A percentile compares a stretch with the other conserved stretches of the same genome.
phyloP scores from a whole-genome alignment of 164 flowering plant species.

The Magnolia kwangsiensis region DNA sequence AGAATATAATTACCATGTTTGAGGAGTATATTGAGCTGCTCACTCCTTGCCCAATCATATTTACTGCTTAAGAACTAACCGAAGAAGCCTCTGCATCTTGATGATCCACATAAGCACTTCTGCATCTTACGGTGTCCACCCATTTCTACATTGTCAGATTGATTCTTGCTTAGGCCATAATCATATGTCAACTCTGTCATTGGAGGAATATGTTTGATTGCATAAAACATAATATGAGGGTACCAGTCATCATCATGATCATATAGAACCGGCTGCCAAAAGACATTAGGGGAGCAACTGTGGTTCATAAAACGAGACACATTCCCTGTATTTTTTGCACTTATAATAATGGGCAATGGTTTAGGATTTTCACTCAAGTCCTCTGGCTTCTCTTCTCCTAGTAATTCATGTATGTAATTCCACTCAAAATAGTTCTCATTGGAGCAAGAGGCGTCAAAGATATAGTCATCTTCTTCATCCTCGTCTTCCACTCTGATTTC shows the following conservation, averaged over 20 bases:
- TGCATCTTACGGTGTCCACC: conserved; percentile 23
- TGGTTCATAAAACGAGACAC: conserved; percentile 81
- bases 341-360: conserved; percentile 36
- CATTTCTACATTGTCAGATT: background rate
- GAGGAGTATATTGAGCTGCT: background rate
- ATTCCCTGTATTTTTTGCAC: conserved; percentile 58
- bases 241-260: conserved; percentile 30
- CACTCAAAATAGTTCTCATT: conserved; percentile 20
- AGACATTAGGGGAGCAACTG: conserved; percentile 68
- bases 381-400: conserved; percentile 22
- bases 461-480: conserved; percentile 34
- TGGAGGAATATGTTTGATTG: conserved; percentile 64
- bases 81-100: conserved; percentile 46
- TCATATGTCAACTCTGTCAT: conserved; percentile 68
- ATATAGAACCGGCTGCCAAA: conserved; percentile 61
- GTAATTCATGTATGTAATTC: conserved; percentile 29
- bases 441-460: conserved; percentile 41
- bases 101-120: conserved; percentile 43
- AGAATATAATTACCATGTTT: conserved; percentile 14
- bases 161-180: conserved; percentile 42
- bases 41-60: background rate
- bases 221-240: conserved; percentile 60
- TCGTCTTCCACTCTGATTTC: conserved; percentile 18
- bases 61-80: conserved; percentile 19
- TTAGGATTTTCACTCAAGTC: conserved; percentile 20